Evolutionary conservation across 306 rosid genomes (phyloP).

Genomic region (Cicer cuneatum): DNA sequence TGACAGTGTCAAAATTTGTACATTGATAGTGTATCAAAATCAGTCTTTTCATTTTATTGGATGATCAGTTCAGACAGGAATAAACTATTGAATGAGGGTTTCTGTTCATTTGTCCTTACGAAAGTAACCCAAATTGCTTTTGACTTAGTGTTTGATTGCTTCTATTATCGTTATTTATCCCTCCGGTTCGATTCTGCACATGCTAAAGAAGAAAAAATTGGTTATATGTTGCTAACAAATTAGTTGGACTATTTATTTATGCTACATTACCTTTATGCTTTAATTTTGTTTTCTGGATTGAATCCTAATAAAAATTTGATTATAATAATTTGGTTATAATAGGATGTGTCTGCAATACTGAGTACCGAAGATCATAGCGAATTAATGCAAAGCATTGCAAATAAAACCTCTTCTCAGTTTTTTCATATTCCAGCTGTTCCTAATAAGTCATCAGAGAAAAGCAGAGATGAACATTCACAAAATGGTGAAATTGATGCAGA

Average conservation of each 20-base stretch:
- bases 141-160: slow-evolving; percentile 6
- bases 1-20: too few species aligned
- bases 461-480: slow-evolving; percentile 41
- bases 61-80: slow-evolving; percentile 27
- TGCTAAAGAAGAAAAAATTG: slow-evolving; percentile 6
- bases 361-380: slow-evolving; percentile 87
- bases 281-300: slow-evolving; percentile 35
- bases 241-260: slow-evolving; percentile 22
- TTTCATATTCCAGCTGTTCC: slow-evolving; percentile 76
- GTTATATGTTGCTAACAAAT: slow-evolving; percentile 1
- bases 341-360: slow-evolving; percentile 87
- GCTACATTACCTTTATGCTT: slow-evolving; percentile 15
- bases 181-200: slow-evolving; percentile 11
- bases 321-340: slow-evolving; percentile 50
- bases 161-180: slow-evolving; percentile 27
- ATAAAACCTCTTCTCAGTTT: slow-evolving; percentile 66
- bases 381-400: slow-evolving; percentile 75
- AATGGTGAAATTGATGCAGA: slow-evolving; percentile 52
- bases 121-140: slow-evolving; percentile 26
- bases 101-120: slow-evolving; percentile 7
- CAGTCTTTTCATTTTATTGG: slow-evolving; percentile 23
- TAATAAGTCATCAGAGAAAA: slow-evolving; percentile 34
- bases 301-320: slow-evolving; percentile 32
- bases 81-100: slow-evolving; percentile 16
- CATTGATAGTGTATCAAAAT: too few species aligned